Conservation (phyloP, 2,329 filamentous ascomycete genomes). For the Exophiala bonariae region DNA sequence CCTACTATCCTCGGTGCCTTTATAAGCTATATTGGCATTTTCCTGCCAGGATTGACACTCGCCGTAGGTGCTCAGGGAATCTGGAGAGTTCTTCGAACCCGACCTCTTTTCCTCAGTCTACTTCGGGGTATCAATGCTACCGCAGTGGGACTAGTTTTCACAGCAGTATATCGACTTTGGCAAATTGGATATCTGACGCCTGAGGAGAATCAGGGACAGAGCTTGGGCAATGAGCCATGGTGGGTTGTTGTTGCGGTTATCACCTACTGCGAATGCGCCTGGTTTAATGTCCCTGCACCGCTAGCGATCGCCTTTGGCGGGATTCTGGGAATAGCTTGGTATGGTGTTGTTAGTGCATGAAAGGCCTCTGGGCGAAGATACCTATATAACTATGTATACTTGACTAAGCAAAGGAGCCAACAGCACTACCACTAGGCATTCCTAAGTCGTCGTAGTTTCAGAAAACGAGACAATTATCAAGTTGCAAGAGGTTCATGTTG, state of each 20-base stretch:
- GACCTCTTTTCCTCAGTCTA: constrained; percentile 49
- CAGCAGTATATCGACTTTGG: constrained; percentile 64
- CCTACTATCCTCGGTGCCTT: constrained; percentile 49
- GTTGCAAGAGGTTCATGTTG: too few relatives aligned
- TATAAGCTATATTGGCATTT: constrained; percentile 56
- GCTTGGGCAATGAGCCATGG: constrained; percentile 60
- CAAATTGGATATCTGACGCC: constrained; percentile 61
- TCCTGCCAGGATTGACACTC: constrained; percentile 50
- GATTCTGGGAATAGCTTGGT: constrained; percentile 49
- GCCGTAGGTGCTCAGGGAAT: constrained; percentile 43
- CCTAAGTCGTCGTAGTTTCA: too few relatives aligned
- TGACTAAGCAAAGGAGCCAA: too few relatives aligned
- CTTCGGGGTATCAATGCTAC: constrained; percentile 60
- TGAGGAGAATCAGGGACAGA: constrained; percentile 49
- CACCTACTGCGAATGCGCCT: constrained; percentile 49
- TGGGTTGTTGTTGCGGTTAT: constrained; percentile 62
- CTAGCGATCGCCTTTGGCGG: constrained; percentile 49
- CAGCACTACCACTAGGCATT: too few relatives aligned
- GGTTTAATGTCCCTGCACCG: constrained; percentile 47
- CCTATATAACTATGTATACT: too few relatives aligned
- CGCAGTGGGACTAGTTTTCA: constrained; percentile 63
- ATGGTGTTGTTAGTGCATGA: constrained; percentile 39
- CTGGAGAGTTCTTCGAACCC: constrained; percentile 53
- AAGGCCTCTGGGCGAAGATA: too few relatives aligned
- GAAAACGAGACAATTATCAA: too few relatives aligned